Percentiles rank a stretch among this genome's conserved stretches.
These are phyloP conservation scores for Mycosphaerella sp. DNA, from an alignment of 2,329 filamentous ascomycete species.

Conservation along the genomic window DNA sequence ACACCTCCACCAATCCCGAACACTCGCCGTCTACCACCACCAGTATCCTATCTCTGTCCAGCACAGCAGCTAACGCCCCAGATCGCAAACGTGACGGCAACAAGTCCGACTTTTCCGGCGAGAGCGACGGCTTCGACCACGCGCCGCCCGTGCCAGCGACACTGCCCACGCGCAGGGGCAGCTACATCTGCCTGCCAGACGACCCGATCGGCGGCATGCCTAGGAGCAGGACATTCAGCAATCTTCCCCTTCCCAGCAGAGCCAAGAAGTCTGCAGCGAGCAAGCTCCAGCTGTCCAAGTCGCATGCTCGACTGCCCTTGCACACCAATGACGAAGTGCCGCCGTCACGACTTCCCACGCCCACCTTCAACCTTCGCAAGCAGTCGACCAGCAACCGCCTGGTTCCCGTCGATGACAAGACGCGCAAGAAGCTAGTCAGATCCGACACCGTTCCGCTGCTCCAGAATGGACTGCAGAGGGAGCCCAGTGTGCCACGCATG, in stretches of 20 bases:
- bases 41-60: constrained; percentile 26
- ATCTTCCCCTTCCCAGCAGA: constrained; percentile 29
- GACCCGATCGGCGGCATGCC: constrained; percentile 32
- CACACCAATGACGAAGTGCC: constrained; percentile 12
- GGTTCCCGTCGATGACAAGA: constrained; percentile 10
- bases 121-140: constrained; percentile 9
- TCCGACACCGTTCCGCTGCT: constrained; percentile 34
- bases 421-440: constrained; percentile 22
- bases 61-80: constrained; percentile 17
- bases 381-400: constrained; percentile 23
- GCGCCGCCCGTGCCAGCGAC: constrained; percentile 9
- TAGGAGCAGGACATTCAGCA: constrained; percentile 34
- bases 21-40: constrained; percentile 15
- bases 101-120: constrained; percentile 9
- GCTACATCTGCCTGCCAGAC: constrained; percentile 31
- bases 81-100: constrained; percentile 9
- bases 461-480: constrained; percentile 11
- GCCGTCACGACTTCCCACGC: constrained; percentile 24
- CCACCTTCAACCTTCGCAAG: constrained; percentile 23
- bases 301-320: constrained; percentile 28
- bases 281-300: constrained; percentile 23
- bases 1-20: constrained; percentile 1
- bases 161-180: constrained; percentile 23
- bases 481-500: constrained; percentile 16
- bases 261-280: constrained; percentile 18